Percentiles rank a stretch among this genome's conserved stretches.
Evolutionary conservation across 371 early-diverging fungal species (phyloP).

Genomic region (Gilbertella persicaria): DNA sequence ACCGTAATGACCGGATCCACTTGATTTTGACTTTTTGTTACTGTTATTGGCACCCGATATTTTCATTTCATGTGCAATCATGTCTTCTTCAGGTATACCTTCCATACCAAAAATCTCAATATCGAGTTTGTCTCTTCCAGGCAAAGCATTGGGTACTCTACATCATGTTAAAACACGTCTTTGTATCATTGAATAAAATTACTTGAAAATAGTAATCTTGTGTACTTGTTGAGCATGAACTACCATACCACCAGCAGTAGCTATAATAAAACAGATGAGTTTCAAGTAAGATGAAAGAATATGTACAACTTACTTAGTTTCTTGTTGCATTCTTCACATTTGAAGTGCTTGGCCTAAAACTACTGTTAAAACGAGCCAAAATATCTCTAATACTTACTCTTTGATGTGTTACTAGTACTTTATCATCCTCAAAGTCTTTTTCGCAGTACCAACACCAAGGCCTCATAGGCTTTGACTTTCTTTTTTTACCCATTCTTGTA

Average conservation of each 20-base stretch:
- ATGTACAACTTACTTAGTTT: conserved; percentile 63
- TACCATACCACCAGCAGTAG: conserved; percentile 88
- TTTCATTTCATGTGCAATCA: conserved; percentile 64
- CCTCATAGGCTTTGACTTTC: conserved; percentile 43
- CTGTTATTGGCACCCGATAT: conserved; percentile 27
- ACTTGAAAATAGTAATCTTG: conserved; percentile 83
- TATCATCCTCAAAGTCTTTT: conserved; percentile 95
- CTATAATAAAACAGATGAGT: conserved; percentile 5
- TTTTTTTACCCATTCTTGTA: conserved; percentile 47
- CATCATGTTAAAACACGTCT: background rate
- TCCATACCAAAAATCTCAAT: conserved; percentile 96
- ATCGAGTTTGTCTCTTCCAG: conserved; percentile 83
- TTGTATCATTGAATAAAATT: conserved; percentile 17
- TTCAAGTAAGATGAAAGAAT: background rate
- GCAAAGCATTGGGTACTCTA: conserved; percentile 87
- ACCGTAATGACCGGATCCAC: conserved; percentile 34
- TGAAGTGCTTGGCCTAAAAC: conserved; percentile 87
- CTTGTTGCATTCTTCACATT: conserved; percentile 84
- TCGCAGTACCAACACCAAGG: conserved; percentile 90
- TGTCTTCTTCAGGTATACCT: conserved; percentile 87
- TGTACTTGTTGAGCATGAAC: conserved; percentile 93
- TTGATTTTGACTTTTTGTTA: conserved; percentile 28
- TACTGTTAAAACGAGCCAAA: background rate
- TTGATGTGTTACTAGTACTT: conserved; percentile 91
- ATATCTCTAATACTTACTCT: conserved; percentile 34